Base-by-base conservation (phyloP, 495 filamentous ascomycete species). In the Neurospora sp. region DNA sequence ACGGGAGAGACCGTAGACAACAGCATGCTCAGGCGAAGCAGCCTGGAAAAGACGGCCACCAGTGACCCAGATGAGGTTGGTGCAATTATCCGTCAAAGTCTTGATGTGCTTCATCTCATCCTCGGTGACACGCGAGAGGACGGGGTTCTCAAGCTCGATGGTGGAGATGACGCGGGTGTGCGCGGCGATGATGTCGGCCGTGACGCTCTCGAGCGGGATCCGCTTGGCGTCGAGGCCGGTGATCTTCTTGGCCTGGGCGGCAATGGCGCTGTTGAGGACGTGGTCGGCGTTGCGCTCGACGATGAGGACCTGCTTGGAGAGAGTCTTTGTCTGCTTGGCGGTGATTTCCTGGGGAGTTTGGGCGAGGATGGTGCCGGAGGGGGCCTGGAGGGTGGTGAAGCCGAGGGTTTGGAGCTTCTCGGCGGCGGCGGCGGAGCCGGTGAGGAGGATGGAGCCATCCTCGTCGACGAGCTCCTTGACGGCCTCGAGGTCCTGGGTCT, bases 21-120 rank as follows among this genome's bases (percentile, higher is more conserved):
- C 37, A 10, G 72, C 71, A 11, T 79, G 76, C 5, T 76, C 42
- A 0, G 84, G 78, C 8, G 79, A 77, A 38, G 78, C 73, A 8
- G 70, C 31, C 4, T 76, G 72, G 2, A 76, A 42, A 1, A 66
- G 6, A 37, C 41, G 70, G 9, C 74, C 74, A 20, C 66, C 70
- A 0, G 80, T 74, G 12, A 79, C 76, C 82, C 82, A 83, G 12
- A 84, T n/a, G 8, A 84, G 54, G 9, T 78, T 79, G 54, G 71
- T 83, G 72, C 16, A 87, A 69, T 16, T 73, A n/a, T 79, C 77
- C 3, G 77, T 79, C 11, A 82, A 18, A 11, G 76, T 78, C 42
- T 75, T 74, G n/a, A 81, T 71, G 23, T 66, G 54, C 27, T 66
- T 66, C 54, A 66, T 66, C 54, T 66, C 54, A 6, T 66, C 54